Conservation (phyloP, 2,329 filamentous ascomycete species). For the Fusarium sp. region DNA sequence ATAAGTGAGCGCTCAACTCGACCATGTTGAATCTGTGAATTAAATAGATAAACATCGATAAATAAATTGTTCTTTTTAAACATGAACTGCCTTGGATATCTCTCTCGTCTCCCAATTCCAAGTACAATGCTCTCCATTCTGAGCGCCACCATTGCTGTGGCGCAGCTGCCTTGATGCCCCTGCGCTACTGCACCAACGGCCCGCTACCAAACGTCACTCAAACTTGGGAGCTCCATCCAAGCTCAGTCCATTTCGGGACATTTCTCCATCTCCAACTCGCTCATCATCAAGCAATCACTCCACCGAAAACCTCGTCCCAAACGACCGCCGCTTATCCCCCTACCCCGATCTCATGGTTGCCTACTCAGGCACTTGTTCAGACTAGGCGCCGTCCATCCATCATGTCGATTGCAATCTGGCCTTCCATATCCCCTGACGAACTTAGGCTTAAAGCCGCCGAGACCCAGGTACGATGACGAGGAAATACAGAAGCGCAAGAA, state of each 20-base stretch:
- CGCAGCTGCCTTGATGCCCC: constrained; percentile 15
- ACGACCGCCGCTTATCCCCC: neutral
- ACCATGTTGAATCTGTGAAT: neutral
- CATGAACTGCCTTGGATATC: neutral
- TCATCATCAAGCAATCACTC: constrained; percentile 13
- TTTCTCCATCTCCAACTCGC: constrained; percentile 38
- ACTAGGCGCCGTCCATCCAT: constrained; percentile 25
- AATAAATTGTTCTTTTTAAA: too few relatives aligned
- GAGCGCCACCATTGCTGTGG: constrained; percentile 28
- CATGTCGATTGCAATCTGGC: constrained; percentile 72
- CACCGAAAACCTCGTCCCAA: neutral
- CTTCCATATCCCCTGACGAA: constrained; percentile 61
- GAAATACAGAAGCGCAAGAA: neutral
- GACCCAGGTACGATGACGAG: constrained; percentile 58
- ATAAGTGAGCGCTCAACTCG: neutral
- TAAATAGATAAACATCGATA: neutral
- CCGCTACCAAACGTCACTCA: constrained; percentile 37
- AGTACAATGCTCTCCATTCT: neutral
- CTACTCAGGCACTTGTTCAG: constrained; percentile 18
- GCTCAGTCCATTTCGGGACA: constrained; percentile 14
- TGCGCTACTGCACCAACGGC: constrained; percentile 6
- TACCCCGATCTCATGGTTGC: constrained; percentile 42
- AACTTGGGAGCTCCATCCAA: constrained; percentile 16
- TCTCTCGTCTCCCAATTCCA: neutral
- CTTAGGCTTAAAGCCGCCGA: constrained; percentile 63